Conservation (phyloP, 441 rosid species). For the Lepidium campestre region DNA sequence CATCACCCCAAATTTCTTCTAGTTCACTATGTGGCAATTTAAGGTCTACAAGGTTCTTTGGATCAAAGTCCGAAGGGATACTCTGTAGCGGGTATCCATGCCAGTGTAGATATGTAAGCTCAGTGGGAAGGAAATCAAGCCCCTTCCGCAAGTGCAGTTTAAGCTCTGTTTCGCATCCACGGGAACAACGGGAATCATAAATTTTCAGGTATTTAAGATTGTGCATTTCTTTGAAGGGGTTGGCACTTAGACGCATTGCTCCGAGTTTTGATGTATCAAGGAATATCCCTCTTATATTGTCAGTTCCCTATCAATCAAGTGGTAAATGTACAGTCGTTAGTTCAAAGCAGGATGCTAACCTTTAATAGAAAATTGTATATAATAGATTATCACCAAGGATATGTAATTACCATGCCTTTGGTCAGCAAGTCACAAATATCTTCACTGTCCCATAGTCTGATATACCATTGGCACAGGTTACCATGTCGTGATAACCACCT, state of each 20-base stretch:
- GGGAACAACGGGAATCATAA: constrained; percentile 23
- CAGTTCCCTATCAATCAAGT: constrained; percentile 11
- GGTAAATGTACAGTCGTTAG: neutral
- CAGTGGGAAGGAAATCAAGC: constrained; percentile 16
- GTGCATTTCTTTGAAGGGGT: constrained; percentile 16
- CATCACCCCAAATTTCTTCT: constrained; percentile 12
- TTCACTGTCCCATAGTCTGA: constrained; percentile 25
- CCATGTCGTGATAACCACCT: constrained; percentile 8
- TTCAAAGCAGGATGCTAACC: constrained; percentile 37
- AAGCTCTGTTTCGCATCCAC: constrained; percentile 19
- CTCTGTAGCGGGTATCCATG: constrained; percentile 14
- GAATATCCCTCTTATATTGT: constrained; percentile 19
- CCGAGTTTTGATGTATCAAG: constrained; percentile 21
- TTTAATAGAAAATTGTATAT: constrained; percentile 10
- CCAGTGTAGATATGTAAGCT: constrained; percentile 28
- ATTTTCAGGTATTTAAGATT: constrained; percentile 23
- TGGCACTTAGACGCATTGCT: constrained; percentile 18
- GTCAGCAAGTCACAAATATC: constrained; percentile 15
- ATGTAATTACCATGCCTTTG: constrained; percentile 16
- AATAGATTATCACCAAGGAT: neutral
- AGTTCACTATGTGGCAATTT: constrained; percentile 17
- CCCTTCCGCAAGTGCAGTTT: constrained; percentile 9
- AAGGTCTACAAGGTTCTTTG: constrained; percentile 21
- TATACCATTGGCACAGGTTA: neutral
- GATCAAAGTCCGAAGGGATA: constrained; percentile 13